Evolutionary conservation across 352 stramenopile genomes (phyloP).

Genomic region (Pythium insidiosum): DNA sequence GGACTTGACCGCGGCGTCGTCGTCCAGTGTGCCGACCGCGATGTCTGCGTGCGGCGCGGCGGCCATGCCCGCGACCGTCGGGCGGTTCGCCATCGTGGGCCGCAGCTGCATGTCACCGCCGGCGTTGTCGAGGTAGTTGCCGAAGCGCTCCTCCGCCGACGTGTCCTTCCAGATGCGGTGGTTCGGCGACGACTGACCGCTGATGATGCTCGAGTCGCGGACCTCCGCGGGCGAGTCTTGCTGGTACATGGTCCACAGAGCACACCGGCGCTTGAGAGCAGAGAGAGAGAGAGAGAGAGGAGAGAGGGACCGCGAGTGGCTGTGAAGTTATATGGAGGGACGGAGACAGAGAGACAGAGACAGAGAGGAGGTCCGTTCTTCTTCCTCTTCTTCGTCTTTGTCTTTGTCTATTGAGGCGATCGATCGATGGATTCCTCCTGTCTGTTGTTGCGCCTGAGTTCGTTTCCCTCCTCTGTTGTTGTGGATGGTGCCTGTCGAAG

Average conservation of each 20-base stretch:
- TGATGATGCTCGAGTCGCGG: constrained; percentile 2
- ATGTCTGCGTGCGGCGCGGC: constrained; percentile 54
- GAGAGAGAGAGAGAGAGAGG: too few species aligned
- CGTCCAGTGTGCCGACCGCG: constrained; percentile 46
- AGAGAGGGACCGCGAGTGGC: too few species aligned
- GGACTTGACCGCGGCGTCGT: not conserved
- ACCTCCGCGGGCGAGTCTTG: constrained; percentile 1
- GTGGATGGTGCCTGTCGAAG: too few species aligned
- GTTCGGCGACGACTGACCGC: constrained; percentile 5
- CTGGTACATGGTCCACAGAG: constrained; percentile 3
- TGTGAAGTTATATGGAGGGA: too few species aligned
- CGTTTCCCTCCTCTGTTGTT: too few species aligned
- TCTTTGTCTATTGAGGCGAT: too few species aligned
- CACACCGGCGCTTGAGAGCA: too few species aligned
- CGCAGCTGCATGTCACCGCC: constrained; percentile 29
- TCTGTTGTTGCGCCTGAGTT: too few species aligned
- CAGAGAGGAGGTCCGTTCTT: too few species aligned
- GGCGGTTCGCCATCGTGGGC: constrained; percentile 29
- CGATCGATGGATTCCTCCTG: too few species aligned
- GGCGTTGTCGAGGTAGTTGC: constrained; percentile 48
- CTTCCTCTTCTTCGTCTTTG: too few species aligned
- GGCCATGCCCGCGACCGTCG: constrained; percentile 11
- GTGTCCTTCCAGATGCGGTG: constrained; percentile 59
- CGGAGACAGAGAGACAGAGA: too few species aligned
- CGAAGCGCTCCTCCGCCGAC: constrained; percentile 61